Conservation (phyloP, 495 filamentous ascomycete genomes). For the Annulohypoxylon bovei region DNA sequence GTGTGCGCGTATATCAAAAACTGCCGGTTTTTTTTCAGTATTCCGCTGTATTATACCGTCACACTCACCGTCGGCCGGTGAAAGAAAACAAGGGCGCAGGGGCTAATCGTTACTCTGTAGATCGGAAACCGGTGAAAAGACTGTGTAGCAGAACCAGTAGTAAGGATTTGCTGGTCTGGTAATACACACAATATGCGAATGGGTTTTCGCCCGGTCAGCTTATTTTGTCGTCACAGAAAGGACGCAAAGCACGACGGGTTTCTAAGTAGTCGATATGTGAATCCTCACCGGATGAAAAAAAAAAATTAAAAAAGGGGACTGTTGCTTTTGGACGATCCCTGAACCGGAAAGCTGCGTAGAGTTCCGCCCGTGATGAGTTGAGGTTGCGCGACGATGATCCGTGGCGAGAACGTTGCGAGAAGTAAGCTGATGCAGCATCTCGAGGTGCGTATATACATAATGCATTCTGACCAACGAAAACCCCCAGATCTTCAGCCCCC, state of each 20-base stretch:
- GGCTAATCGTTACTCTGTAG: conserved; percentile 19
- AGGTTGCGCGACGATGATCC: conserved; percentile 27
- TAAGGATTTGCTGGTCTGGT: conserved; percentile 29
- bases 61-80: conserved; percentile 37
- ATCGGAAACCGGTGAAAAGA: conserved; percentile 33
- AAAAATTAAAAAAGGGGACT: conserved; percentile 7
- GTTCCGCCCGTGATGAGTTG: conserved; percentile 12
- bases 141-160: conserved; percentile 31
- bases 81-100: conserved; percentile 26
- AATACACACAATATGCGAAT: conserved; percentile 35
- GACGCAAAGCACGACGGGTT: conserved; percentile 7
- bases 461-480: conserved; percentile 7
- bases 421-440: conserved; percentile 30
- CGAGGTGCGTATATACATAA: conserved; percentile 5
- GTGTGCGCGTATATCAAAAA: conserved; percentile 23
- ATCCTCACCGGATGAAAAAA: conserved; percentile 12
- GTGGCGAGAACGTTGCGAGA: conserved; percentile 34
- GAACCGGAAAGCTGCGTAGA: conserved; percentile 22
- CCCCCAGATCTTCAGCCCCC: conserved; percentile 12
- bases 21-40: conserved; percentile 31
- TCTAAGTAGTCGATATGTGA: conserved; percentile 8
- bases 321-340: conserved; percentile 25
- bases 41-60: conserved; percentile 25
- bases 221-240: conserved; percentile 26
- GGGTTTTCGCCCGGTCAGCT: conserved; percentile 28